Conservation (phyloP, 108 stramenopile genomes). For the Cylindrotheca closterium region DNA sequence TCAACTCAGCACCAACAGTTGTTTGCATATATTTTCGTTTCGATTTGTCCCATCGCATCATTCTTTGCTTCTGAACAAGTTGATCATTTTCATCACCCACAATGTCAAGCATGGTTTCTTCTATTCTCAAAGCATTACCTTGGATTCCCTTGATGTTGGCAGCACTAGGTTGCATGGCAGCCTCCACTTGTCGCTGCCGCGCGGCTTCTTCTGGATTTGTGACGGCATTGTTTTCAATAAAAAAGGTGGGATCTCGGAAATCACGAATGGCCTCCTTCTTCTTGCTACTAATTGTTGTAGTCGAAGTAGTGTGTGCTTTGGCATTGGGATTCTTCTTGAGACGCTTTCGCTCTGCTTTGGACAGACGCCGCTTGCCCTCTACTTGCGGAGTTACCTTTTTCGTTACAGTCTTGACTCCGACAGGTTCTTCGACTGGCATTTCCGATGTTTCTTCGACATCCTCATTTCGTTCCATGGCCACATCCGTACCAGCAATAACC, state of each 20-base stretch:
- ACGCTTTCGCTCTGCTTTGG: constrained; percentile 89
- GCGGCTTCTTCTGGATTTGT: constrained; percentile 67
- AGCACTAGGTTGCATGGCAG: constrained; percentile 85
- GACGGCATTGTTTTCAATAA: constrained; percentile 85
- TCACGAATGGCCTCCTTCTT: constrained; percentile 58
- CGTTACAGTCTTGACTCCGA: constrained; percentile 3
- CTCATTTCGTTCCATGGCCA: constrained; percentile 51
- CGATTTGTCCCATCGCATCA: constrained; percentile 97
- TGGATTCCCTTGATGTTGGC: constrained; percentile 49
- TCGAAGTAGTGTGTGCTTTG: not conserved
- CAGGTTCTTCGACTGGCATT: constrained; percentile 4
- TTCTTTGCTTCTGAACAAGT: constrained; percentile 84
- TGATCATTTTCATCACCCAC: constrained; percentile 94
- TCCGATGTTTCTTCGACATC: constrained; percentile 16
- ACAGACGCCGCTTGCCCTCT: constrained; percentile 70
- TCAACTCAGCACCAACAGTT: constrained; percentile 80
- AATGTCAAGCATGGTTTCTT: constrained; percentile 93
- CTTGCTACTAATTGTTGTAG: constrained; percentile 20
- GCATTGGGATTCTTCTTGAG: constrained; percentile 72
- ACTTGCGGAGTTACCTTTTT: not conserved
- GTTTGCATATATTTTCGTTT: constrained; percentile 91
- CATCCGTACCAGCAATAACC: constrained; percentile 72
- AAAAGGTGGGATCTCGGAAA: constrained; percentile 82
- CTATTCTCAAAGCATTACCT: constrained; percentile 64
- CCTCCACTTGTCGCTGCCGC: constrained; percentile 75